phyloP scores from a whole-genome alignment of 2,329 filamentous ascomycete genomes.

The Cladosporium phlei region DNA sequence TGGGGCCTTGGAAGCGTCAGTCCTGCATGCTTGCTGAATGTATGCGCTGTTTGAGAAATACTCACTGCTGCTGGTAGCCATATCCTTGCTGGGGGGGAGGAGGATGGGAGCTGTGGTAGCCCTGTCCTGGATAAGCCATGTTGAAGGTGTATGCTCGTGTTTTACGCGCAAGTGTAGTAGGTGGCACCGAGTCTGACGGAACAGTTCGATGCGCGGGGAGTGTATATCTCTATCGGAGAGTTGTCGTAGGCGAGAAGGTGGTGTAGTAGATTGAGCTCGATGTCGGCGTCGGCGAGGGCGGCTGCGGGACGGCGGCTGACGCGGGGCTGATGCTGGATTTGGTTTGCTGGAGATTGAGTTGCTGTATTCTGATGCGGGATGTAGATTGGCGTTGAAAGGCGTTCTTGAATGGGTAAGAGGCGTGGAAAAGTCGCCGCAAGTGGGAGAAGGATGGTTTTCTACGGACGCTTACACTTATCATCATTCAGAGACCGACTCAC shows the following conservation, averaged over 20 bases:
- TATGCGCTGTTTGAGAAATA: slow-evolving; percentile 7
- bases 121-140: slow-evolving; percentile 26
- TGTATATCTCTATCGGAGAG: background rate
- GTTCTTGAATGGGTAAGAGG: too few species aligned
- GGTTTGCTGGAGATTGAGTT: background rate
- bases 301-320: background rate
- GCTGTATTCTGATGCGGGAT: background rate
- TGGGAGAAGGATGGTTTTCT: too few species aligned
- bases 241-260: background rate
- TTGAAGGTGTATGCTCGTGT: slow-evolving; percentile 1
- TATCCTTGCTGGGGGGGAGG: background rate
- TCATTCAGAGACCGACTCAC: too few species aligned
- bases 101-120: slow-evolving; percentile 28
- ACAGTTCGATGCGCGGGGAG: slow-evolving; percentile 2
- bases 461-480: too few species aligned
- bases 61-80: slow-evolving; percentile 22
- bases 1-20: background rate
- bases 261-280: background rate
- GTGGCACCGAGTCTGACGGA: slow-evolving; percentile 1
- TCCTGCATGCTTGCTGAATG: background rate
- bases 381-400: background rate
- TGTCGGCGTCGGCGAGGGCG: background rate
- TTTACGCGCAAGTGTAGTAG: slow-evolving; percentile 1
- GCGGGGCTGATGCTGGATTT: background rate
- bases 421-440: too few species aligned